Conservation (phyloP, 768 basidiomycete genomes). For the Tulasnella sp. region DNA sequence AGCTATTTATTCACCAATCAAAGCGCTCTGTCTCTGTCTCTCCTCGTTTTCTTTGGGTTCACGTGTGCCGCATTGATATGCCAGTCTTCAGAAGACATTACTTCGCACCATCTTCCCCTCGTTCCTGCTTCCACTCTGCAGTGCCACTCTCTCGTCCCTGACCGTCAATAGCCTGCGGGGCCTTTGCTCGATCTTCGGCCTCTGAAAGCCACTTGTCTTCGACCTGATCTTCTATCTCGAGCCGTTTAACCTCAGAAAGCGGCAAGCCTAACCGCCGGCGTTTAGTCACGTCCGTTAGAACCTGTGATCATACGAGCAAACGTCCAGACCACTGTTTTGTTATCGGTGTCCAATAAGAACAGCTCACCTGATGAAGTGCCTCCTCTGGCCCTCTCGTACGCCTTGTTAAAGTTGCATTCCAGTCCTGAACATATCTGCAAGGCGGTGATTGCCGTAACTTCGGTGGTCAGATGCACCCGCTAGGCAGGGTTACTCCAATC, state of each 20-base stretch:
- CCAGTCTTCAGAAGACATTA: background rate
- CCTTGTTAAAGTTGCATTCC: constrained; percentile 28
- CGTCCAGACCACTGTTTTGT: background rate
- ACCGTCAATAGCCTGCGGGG: constrained; percentile 34
- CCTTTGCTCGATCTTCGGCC: constrained; percentile 32
- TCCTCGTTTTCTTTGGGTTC: background rate
- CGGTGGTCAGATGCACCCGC: background rate
- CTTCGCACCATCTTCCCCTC: constrained; percentile 35
- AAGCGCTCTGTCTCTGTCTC: background rate
- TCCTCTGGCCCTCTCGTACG: constrained; percentile 32
- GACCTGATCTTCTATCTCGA: constrained; percentile 35
- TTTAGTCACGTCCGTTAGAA: constrained; percentile 34
- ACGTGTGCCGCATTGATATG: background rate
- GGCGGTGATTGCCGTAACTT: background rate
- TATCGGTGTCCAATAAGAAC: constrained; percentile 1
- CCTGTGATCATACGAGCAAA: constrained; percentile 30
- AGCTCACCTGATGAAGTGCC: constrained; percentile 35
- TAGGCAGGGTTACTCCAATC: background rate
- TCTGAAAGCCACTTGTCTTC: constrained; percentile 36
- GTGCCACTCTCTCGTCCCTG: constrained; percentile 37
- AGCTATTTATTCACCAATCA: constrained; percentile 13
- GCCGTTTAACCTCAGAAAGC: constrained; percentile 21
- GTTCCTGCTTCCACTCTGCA: constrained; percentile 39
- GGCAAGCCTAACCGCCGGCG: constrained; percentile 32
- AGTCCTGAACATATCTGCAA: constrained; percentile 26